Base-by-base conservation (phyloP, 768 basidiomycete genomes). In the Boletus edulis region DNA sequence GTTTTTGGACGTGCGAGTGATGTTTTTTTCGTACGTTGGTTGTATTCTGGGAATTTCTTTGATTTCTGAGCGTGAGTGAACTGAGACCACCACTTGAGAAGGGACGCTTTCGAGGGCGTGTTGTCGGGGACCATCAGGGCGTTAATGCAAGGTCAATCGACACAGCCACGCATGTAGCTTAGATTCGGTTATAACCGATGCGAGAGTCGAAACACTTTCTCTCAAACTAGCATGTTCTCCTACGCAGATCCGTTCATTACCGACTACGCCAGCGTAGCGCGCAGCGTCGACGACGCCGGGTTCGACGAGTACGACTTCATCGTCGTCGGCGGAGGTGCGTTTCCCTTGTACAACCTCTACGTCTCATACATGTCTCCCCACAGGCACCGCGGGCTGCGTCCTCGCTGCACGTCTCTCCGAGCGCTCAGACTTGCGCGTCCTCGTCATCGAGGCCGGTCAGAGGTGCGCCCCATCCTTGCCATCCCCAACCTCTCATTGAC, bases 61-160 rank as follows among this genome's bases (percentile, higher is more conserved):
- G 77, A 58, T 60, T 77, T 81, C 68, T 87, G 86, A 2, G 79
- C 76, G 56, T 83, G 80, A 4, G 81, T 84, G 61, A 93, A 89
- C 60, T 85, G 82, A 44, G 82, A 80, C 87, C 91, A 91, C 91
- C 91, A 94, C 11, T 89, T 81, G 74, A 85, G 87, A 47, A 90
- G 81, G 55, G 73, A 81, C 1, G 83, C 81, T 58, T 78, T 85
- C 11, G 78, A 75, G 7, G 82, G 69, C 5, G 66, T 43, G 27
- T 58, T 60, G 49, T 70, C 71, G 46, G 71, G 69, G 2, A 72
- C 65, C 69, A 70, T 70, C 39, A 35, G 11, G 5, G 34, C 10
- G 45, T 29, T 11, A 31, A 24, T 20, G 32, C 42, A 46, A 22
- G 42, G 42, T 15, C n/a, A 35, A 52, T 18, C 32, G 2, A 29